phyloP scores from a whole-genome alignment of 306 rosid genomes.

The Parietaria judaica region DNA sequence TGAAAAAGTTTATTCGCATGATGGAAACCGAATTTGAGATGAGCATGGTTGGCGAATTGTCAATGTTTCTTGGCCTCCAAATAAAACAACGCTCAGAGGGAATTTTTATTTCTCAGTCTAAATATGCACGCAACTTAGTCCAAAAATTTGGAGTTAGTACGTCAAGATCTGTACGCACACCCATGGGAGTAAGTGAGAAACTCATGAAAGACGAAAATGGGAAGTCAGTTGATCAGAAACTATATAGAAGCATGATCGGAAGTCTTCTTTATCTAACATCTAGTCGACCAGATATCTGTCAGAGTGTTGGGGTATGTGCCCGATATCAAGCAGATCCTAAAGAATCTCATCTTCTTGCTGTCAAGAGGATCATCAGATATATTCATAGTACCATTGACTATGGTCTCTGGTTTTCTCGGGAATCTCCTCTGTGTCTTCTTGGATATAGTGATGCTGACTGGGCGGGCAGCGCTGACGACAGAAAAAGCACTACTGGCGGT shows the following conservation, averaged over 20 bases:
- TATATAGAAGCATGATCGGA: background rate
- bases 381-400: background rate
- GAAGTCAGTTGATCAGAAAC: background rate
- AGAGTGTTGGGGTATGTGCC: background rate
- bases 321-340: background rate
- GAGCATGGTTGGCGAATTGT: background rate
- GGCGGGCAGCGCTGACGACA: background rate
- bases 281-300: background rate
- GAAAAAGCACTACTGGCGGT: background rate
- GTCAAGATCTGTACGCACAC: background rate
- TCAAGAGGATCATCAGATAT: background rate
- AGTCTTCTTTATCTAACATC: background rate
- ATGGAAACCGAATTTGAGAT: background rate
- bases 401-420: background rate
- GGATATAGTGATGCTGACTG: background rate
- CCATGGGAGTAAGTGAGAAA: background rate
- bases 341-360: background rate
- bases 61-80: background rate
- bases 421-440: background rate
- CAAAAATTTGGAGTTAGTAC: no score
- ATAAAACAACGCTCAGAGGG: background rate
- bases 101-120: background rate
- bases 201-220: background rate
- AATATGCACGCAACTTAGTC: background rate
- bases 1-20: background rate